A percentile compares a stretch with the other conserved stretches of the same genome.
Evolutionary conservation across 139 green algal genomes (phyloP).

Genomic region (Micromonas pusilla): DNA sequence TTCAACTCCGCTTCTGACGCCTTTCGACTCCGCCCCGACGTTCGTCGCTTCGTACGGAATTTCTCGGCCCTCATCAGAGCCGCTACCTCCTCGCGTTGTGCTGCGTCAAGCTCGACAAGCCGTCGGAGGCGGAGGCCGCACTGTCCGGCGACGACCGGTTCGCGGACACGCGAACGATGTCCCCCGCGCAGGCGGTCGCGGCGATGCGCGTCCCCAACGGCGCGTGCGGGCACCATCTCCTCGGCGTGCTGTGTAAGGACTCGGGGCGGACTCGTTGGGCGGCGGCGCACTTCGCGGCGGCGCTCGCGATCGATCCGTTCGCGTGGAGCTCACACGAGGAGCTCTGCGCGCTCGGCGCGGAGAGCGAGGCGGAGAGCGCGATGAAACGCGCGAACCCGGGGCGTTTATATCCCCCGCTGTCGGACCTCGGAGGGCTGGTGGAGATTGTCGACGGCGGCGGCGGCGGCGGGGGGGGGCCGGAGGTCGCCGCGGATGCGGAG

Average conservation of each 20-base stretch:
- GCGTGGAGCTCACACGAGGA: slow-evolving; percentile 87
- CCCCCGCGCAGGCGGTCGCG: neutral
- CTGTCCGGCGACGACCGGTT: slow-evolving; percentile 13
- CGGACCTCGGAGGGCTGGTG: too few species aligned
- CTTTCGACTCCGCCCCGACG: too few species aligned
- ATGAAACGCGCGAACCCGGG: neutral
- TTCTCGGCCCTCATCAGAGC: too few species aligned
- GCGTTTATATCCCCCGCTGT: neutral
- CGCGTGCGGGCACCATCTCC: slow-evolving; percentile 71
- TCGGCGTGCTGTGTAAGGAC: slow-evolving; percentile 64
- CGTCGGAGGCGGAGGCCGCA: slow-evolving; percentile 70
- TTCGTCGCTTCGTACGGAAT: too few species aligned
- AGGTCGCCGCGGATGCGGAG: too few species aligned
- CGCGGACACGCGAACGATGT: neutral
- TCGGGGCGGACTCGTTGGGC: slow-evolving; percentile 52
- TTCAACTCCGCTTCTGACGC: too few species aligned
- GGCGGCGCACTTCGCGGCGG: slow-evolving; percentile 51
- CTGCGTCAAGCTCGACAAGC: slow-evolving; percentile 66
- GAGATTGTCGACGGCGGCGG: neutral
- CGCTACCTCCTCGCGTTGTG: slow-evolving; percentile 79
- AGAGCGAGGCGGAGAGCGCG: slow-evolving; percentile 19
- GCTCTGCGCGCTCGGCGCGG: slow-evolving; percentile 74
- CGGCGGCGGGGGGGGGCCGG: neutral
- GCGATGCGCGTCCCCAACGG: slow-evolving; percentile 37
- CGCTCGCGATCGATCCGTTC: slow-evolving; percentile 69